Evolutionary conservation across 139 green algal species (phyloP), one percentile per base, ranked within the genome.

Genomic region (Chlorella sorokiniana): DNA sequence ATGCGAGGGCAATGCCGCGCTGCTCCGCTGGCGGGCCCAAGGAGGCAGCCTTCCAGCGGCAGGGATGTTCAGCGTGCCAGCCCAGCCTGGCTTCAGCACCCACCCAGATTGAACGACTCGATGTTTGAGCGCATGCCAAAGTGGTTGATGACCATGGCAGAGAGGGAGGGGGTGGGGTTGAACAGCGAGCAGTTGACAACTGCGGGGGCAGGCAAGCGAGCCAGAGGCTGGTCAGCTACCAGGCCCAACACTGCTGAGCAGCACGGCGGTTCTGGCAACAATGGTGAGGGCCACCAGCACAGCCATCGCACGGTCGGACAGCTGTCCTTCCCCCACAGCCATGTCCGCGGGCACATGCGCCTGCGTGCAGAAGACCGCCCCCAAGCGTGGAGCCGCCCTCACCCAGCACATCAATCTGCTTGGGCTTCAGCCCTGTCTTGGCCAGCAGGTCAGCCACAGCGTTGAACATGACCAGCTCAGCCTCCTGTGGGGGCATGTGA

Each of bases 151-250:
- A 96, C 86, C 92, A 95, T 95, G 48, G 92, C 91, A 0, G 91
- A 89, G 59, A 96, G 89, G 8, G 88, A 94, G 29, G 93, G 93
- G 18, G 93, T 96, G 56, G 93, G 93, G 81, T 92, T 93, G 82
- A 96, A 96, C 59, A 96, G 88, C 8, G 76, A 90, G 82, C 93
- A 96, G 82, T 96, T 96, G 31, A 95, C 89, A 56, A 96, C 84
- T 79, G 54, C 71, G 37, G 27, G 33, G 48, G 45, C 1, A 23
- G 14, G 44, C 1, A 16, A 37, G 41, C 33, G 16, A 31, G 42
- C 7, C 29, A 51, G 33, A 45, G 71, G 33, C 5, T 33, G 23
- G 18, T 29, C 18, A 65, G n/a, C n/a, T n/a, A n/a, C n/a, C n/a
- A n/a, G n/a, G n/a, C n/a, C 6, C 23, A 65, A 29, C 18, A 65